Evolutionary conservation across 2,329 filamentous ascomycete species (phyloP).

Genomic region (Hirsutella thompsonii): DNA sequence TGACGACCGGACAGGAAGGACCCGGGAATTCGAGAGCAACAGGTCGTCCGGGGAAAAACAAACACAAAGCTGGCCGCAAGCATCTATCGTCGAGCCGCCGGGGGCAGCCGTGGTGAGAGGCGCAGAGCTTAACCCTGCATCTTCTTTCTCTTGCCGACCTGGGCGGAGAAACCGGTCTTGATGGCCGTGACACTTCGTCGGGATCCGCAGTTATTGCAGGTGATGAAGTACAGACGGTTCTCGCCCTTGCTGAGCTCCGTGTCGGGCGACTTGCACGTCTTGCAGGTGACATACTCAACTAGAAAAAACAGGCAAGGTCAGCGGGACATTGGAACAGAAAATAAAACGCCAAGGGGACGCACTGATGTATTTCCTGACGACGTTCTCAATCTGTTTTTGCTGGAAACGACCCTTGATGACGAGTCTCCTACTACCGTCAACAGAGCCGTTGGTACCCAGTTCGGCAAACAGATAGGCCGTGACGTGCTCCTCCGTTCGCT

Average conservation of each 20-base stretch:
- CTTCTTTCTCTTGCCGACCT: conserved; percentile 97
- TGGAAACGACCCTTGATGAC: conserved; percentile 99
- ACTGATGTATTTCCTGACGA: conserved; percentile 90
- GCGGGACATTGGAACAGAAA: background rate
- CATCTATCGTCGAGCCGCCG: background rate
- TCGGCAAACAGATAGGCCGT: conserved; percentile 96
- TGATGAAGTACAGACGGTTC: conserved; percentile 98
- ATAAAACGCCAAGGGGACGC: conserved; percentile 21
- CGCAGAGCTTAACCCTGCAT: conserved; percentile 57
- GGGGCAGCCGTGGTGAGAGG: background rate
- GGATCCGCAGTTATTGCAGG: conserved; percentile 73
- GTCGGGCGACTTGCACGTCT: conserved; percentile 90
- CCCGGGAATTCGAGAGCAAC: no score
- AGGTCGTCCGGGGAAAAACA: no score
- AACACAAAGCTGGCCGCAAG: background rate
- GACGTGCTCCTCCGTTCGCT: conserved; percentile 94
- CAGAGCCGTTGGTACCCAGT: conserved; percentile 91
- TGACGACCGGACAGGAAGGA: no score
- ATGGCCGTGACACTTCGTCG: conserved; percentile 89
- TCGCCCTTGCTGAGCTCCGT: conserved; percentile 97
- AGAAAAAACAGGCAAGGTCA: background rate
- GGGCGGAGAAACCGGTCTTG: conserved; percentile 99
- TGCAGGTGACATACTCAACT: conserved; percentile 98
- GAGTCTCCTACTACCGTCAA: conserved; percentile 81
- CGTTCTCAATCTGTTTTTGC: conserved; percentile 98